Conservation (phyloP, 73 alveolate genomes). For the Paraurostyla sp. region DNA sequence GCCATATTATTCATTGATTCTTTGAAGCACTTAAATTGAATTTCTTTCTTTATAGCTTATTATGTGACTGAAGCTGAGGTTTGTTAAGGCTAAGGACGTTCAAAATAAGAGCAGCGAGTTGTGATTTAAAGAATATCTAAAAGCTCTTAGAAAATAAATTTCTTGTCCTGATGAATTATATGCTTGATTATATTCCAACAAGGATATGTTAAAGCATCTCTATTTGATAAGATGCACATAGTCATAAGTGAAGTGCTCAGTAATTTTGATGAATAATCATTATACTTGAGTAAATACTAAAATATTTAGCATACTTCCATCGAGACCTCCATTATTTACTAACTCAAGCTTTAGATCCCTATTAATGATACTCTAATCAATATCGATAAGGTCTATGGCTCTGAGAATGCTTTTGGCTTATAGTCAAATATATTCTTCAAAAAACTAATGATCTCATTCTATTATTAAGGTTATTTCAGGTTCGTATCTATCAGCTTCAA, state of each 20-base stretch:
- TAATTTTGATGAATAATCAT: constrained; percentile 36
- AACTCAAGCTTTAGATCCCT: constrained; percentile 4
- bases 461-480: neutral
- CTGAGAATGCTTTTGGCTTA: constrained; percentile 51
- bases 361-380: constrained; percentile 6
- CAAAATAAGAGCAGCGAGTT: neutral
- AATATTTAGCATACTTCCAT: constrained; percentile 44
- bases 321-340: neutral
- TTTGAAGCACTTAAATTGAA: constrained; percentile 26
- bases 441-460: constrained; percentile 5
- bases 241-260: constrained; percentile 35
- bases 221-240: constrained; percentile 42
- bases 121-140: constrained; percentile 7
- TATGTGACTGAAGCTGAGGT: neutral
- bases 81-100: neutral
- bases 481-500: constrained; percentile 18
- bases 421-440: constrained; percentile 14
- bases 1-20: constrained; percentile 32
- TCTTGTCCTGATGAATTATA: neutral
- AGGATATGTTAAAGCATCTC: constrained; percentile 50
- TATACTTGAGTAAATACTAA: constrained; percentile 35
- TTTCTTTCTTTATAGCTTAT: constrained; percentile 38
- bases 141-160: constrained; percentile 34
- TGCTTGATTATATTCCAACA: constrained; percentile 36
- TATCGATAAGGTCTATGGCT: constrained; percentile 1